These are phyloP conservation scores for Aspergillus flavus DNA, from an alignment of 2,329 filamentous ascomycete genomes.

Conservation along the genomic window DNA sequence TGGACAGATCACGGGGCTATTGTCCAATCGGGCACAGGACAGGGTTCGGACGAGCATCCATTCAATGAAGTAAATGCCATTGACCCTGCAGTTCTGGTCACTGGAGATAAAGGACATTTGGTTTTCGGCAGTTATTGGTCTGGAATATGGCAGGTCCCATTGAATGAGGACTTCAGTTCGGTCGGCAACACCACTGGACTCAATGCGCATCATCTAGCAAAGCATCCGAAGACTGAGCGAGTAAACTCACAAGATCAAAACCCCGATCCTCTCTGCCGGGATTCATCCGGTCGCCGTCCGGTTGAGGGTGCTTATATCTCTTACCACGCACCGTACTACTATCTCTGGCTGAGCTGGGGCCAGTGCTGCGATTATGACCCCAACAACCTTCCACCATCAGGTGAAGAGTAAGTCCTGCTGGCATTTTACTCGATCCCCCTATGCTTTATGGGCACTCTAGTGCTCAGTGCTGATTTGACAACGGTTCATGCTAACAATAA, in stretches of 20 bases:
- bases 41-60: constrained; percentile 26
- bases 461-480: background rate
- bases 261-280: constrained; percentile 31
- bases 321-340: constrained; percentile 33
- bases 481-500: background rate
- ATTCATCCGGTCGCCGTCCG: constrained; percentile 33
- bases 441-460: background rate
- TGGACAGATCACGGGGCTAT: constrained; percentile 42
- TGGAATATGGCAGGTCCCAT: constrained; percentile 63
- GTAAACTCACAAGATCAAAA: constrained; percentile 18
- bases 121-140: constrained; percentile 72
- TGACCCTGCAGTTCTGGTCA: constrained; percentile 57
- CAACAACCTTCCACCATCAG: constrained; percentile 49
- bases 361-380: constrained; percentile 34
- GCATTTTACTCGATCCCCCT: background rate
- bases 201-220: constrained; percentile 33
- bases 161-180: constrained; percentile 39
- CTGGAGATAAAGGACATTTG: constrained; percentile 47
- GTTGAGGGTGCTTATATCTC: constrained; percentile 37
- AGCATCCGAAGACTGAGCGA: constrained; percentile 24
- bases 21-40: constrained; percentile 37
- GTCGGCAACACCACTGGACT: constrained; percentile 22
- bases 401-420: constrained; percentile 48
- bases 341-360: constrained; percentile 41
- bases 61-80: constrained; percentile 61